Evolutionary conservation across 768 basidiomycete genomes (phyloP).

Genomic region (Cystofilobasidium ferigula): DNA sequence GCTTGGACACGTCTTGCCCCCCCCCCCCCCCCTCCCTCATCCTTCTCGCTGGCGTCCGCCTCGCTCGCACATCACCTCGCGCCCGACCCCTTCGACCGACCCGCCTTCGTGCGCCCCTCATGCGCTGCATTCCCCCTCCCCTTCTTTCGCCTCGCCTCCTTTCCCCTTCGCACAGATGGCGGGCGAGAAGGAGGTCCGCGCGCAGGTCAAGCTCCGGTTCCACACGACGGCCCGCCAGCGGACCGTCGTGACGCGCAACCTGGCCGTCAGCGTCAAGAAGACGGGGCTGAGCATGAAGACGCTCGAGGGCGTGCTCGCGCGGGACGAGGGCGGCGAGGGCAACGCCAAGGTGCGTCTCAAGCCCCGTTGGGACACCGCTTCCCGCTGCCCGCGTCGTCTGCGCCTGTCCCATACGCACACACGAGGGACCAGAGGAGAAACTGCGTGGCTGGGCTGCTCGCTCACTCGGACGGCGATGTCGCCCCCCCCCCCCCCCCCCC

Average conservation of each 20-base stretch:
- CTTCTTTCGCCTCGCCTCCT: background rate
- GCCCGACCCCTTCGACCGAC: background rate
- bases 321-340: conserved; percentile 55
- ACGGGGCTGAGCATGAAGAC: conserved; percentile 93
- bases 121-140: too few species aligned
- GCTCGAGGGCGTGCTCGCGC: conserved; percentile 73
- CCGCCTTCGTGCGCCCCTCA: too few species aligned
- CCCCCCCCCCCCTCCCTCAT: too few species aligned
- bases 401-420: too few species aligned
- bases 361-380: background rate
- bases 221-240: conserved; percentile 73
- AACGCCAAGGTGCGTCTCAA: conserved; percentile 59
- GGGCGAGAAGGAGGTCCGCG: conserved; percentile 97
- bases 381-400: background rate
- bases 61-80: background rate
- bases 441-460: too few species aligned
- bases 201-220: conserved; percentile 92
- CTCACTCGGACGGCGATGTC: too few species aligned
- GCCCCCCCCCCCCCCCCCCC: too few species aligned
- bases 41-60: too few species aligned
- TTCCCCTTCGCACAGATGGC: conserved; percentile 74
- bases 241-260: conserved; percentile 80
- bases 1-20: too few species aligned
- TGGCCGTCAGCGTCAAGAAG: conserved; percentile 91
- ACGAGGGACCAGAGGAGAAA: too few species aligned